Evolutionary conservation across 2,329 filamentous ascomycete species (phyloP).

Genomic region (Penicillium sp.): DNA sequence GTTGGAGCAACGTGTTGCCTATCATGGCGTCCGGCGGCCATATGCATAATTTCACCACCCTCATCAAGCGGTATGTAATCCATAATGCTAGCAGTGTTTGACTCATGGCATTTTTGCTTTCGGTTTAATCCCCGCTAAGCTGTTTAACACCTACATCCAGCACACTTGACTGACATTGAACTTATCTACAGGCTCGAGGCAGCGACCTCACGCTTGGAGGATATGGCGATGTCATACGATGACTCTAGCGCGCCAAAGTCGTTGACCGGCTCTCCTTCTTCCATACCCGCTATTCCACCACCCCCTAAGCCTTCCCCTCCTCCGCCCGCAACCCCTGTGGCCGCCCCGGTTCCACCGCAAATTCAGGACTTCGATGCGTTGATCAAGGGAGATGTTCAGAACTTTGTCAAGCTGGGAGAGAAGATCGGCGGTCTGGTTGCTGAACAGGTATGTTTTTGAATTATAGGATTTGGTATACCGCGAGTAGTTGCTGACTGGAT

Average conservation of each 20-base stretch:
- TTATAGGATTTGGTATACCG: too few species aligned
- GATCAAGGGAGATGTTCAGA: slow-evolving; percentile 69
- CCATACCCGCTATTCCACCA: slow-evolving; percentile 26
- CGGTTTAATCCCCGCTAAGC: neutral
- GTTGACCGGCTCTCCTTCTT: slow-evolving; percentile 25
- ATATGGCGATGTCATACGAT: slow-evolving; percentile 76
- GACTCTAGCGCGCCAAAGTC: slow-evolving; percentile 49
- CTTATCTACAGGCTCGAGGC: slow-evolving; percentile 79
- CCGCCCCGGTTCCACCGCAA: slow-evolving; percentile 67
- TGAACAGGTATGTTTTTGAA: slow-evolving; percentile 64
- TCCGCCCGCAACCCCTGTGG: slow-evolving; percentile 49
- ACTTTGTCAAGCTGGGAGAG: slow-evolving; percentile 75
- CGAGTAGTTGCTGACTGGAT: slow-evolving; percentile 14
- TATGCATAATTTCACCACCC: slow-evolving; percentile 94
- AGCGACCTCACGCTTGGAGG: slow-evolving; percentile 91
- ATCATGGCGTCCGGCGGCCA: slow-evolving; percentile 69
- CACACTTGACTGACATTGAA: slow-evolving; percentile 42
- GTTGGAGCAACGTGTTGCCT: slow-evolving; percentile 26
- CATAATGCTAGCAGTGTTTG: neutral
- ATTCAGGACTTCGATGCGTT: slow-evolving; percentile 86
- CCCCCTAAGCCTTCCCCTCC: slow-evolving; percentile 38
- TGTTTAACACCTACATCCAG: neutral
- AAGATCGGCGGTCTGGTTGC: slow-evolving; percentile 74
- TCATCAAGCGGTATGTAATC: slow-evolving; percentile 86
- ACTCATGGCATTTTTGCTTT: neutral